Percentiles rank a stretch among this genome's conserved stretches.
Evolutionary conservation across 164 flowering plant species (phyloP).

Genomic region (Dillenia suffruticosa): DNA sequence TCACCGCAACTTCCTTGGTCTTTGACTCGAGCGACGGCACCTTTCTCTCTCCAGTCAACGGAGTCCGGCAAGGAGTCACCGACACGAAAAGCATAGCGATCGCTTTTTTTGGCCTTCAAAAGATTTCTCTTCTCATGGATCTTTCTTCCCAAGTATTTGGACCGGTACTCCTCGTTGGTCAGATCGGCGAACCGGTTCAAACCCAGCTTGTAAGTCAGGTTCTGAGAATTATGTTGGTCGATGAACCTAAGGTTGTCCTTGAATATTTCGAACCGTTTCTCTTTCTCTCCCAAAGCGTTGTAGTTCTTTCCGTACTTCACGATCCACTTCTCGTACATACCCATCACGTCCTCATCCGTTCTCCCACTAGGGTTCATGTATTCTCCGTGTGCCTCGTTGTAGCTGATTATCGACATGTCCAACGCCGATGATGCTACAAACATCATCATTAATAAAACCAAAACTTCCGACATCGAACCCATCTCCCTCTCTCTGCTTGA

Average conservation of each 20-base stretch:
- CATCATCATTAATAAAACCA: conserved; percentile 7
- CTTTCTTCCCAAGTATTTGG: conserved; percentile 20
- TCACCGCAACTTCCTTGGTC: conserved; percentile 93
- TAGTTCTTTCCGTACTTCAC: conserved; percentile 53
- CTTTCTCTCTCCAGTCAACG: conserved; percentile 82
- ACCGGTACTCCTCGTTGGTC: conserved; percentile 41
- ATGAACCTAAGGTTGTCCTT: conserved; percentile 68
- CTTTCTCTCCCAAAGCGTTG: conserved; percentile 68
- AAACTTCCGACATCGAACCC: background rate
- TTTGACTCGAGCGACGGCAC: conserved; percentile 69
- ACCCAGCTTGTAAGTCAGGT: conserved; percentile 34
- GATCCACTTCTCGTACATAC: conserved; percentile 59
- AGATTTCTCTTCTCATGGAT: conserved; percentile 8
- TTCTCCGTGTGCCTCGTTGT: conserved; percentile 31
- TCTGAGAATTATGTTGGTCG: conserved; percentile 61
- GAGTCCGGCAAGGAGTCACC: conserved; percentile 71
- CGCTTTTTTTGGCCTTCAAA: conserved; percentile 20
- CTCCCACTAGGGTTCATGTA: conserved; percentile 7
- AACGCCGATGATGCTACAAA: conserved; percentile 20
- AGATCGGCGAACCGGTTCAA: conserved; percentile 43
- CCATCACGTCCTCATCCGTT: conserved; percentile 36
- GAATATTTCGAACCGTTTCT: conserved; percentile 59
- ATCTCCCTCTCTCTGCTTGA: too few relatives aligned
- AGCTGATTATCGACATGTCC: conserved; percentile 42
- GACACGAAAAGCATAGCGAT: conserved; percentile 39